phyloP scores from a whole-genome alignment of 78 protist species.

The Dictyostelium firmibasis region DNA sequence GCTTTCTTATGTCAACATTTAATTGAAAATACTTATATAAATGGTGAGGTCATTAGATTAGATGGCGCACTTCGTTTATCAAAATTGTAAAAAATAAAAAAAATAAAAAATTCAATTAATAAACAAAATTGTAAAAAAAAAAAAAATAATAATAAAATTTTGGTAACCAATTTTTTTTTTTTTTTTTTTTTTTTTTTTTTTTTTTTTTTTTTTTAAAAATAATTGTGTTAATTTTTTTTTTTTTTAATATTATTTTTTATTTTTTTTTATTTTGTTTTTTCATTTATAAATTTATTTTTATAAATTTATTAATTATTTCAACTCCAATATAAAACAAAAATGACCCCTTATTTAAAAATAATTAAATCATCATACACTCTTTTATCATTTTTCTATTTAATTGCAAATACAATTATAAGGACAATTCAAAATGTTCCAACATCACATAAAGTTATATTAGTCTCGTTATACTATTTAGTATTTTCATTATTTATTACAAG shows the following conservation, averaged over 20 bases:
- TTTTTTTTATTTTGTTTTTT: not conserved
- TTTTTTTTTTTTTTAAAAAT: no score
- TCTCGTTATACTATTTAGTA: not conserved
- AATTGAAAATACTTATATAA: slow-evolving; percentile 83
- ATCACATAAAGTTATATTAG: slow-evolving; percentile 17
- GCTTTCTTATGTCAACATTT: slow-evolving; percentile 75
- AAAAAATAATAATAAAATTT: no score
- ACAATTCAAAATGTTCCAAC: not conserved
- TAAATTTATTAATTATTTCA: no score
- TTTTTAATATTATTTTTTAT: not conserved
- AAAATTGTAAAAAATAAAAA: slow-evolving; percentile 2
- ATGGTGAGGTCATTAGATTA: slow-evolving; percentile 89
- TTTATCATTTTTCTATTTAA: not conserved
- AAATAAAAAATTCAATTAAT: not conserved
- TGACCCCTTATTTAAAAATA: slow-evolving; percentile 21
- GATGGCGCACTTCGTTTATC: slow-evolving; percentile 87
- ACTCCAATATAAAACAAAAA: no score
- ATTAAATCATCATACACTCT: not conserved
- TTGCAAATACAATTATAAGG: not conserved
- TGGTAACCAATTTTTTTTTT: no score
- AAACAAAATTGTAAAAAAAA: not conserved
- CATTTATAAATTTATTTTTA: no score
- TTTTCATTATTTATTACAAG: not conserved
- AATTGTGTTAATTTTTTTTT: no score
- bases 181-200: no score